Conservation (phyloP, 805 yeast species). For the Monosporozyma servazzii region DNA sequence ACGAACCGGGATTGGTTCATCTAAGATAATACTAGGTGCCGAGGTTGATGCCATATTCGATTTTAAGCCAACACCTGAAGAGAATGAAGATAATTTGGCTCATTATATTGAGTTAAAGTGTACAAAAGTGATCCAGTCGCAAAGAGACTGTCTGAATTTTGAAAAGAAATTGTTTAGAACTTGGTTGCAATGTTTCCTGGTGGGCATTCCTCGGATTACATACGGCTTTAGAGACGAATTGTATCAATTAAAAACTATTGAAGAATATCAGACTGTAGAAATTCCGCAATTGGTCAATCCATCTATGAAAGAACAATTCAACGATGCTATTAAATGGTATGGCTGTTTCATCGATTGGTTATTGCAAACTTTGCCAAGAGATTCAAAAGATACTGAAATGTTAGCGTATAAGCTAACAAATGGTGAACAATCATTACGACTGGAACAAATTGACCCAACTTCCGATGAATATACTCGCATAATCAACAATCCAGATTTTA, state of each 20-base stretch:
- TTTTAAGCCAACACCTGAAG: conserved; percentile 33
- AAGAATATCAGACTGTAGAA: conserved; percentile 67
- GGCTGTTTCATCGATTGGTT: conserved; percentile 30
- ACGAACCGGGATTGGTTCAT: conserved; percentile 71
- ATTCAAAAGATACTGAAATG: background rate
- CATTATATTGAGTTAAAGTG: conserved; percentile 89
- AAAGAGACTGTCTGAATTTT: conserved; percentile 50
- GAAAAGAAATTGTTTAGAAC: conserved; percentile 71
- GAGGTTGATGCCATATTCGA: conserved; percentile 94
- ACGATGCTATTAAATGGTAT: conserved; percentile 74
- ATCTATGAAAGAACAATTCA: conserved; percentile 49
- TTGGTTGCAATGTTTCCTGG: conserved; percentile 91
- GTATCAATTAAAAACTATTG: conserved; percentile 53
- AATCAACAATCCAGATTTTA: background rate
- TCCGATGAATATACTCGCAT: background rate
- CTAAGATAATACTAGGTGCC: conserved; percentile 66
- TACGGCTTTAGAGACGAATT: conserved; percentile 82
- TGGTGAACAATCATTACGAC: background rate
- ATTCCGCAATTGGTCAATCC: conserved; percentile 54
- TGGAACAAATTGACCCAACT: background rate
- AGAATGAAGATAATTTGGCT: conserved; percentile 36
- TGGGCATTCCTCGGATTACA: conserved; percentile 70
- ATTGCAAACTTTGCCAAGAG: conserved; percentile 1
- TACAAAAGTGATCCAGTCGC: conserved; percentile 43
- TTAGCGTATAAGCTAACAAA: background rate